These are phyloP conservation scores for Glonium stellatum DNA, from an alignment of 495 filamentous ascomycete species.

Conservation along the genomic window DNA sequence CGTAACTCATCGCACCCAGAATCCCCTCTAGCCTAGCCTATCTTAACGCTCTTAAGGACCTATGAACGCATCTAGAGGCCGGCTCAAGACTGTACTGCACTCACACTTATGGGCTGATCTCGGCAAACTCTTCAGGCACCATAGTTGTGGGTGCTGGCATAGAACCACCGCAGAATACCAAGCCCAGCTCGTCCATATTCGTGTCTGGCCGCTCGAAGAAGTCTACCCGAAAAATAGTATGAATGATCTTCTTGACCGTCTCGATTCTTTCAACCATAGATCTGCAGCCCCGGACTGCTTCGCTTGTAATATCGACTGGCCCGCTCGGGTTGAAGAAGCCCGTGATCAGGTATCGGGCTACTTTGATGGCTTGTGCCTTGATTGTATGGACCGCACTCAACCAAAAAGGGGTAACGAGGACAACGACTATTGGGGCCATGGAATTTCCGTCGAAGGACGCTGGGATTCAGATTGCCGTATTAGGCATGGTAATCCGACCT, in stretches of 20 bases:
- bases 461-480: slow-evolving; percentile 21
- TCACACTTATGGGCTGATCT: not conserved
- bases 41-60: too few species aligned
- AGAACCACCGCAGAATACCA: slow-evolving; percentile 1
- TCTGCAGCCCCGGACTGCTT: not conserved
- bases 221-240: too few species aligned
- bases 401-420: slow-evolving; percentile 13
- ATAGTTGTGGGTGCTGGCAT: slow-evolving; percentile 3
- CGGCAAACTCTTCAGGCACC: not conserved
- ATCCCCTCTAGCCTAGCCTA: too few species aligned
- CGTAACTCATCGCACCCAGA: too few species aligned
- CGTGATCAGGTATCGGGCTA: slow-evolving; percentile 4
- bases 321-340: too few species aligned
- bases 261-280: not conserved
- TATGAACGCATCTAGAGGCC: too few species aligned
- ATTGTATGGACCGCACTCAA: slow-evolving; percentile 28
- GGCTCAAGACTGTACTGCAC: slow-evolving; percentile 10
- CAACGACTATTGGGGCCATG: slow-evolving; percentile 28
- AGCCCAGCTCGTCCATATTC: not conserved
- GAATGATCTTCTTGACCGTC: too few species aligned
- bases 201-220: slow-evolving; percentile 5
- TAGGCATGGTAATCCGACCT: slow-evolving; percentile 23
- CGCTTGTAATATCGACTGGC: not conserved
- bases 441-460: slow-evolving; percentile 7
- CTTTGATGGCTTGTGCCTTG: slow-evolving; percentile 31